These are phyloP conservation scores for Pulveroboletus ravenelii DNA, from an alignment of 768 basidiomycete species.

Conservation along the genomic window DNA sequence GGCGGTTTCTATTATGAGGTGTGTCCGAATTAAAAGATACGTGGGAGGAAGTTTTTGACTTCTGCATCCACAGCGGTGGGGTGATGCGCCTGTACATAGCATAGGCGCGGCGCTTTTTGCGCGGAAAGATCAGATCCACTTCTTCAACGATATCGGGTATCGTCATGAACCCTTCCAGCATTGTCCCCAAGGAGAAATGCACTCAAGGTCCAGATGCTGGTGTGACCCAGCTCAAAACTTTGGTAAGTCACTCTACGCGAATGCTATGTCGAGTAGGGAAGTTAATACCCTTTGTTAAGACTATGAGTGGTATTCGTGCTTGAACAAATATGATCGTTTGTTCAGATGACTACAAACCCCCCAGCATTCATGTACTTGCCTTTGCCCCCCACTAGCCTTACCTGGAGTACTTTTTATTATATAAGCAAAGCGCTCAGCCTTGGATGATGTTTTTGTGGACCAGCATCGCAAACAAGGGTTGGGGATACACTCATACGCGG, in stretches of 20 bases:
- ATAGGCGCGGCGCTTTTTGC: conserved; percentile 79
- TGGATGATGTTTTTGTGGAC: not conserved
- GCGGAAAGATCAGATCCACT: conserved; percentile 70
- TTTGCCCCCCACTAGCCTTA: not conserved
- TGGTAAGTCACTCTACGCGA: conserved; percentile 37
- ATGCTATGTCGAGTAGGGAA: not conserved
- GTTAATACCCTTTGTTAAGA: conserved; percentile 38
- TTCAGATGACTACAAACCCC: conserved; percentile 33
- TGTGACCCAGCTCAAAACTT: conserved; percentile 71
- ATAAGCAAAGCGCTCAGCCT: not conserved
- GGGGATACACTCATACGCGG: conserved; percentile 2
- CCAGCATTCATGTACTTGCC: conserved; percentile 2
- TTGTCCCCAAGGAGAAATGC: conserved; percentile 56
- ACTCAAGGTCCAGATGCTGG: conserved; percentile 59
- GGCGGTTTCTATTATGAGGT: conserved; percentile 95
- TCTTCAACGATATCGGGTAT: conserved; percentile 84
- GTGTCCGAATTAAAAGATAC: conserved; percentile 8
- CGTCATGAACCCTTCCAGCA: conserved; percentile 76
- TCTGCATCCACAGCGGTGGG: conserved; percentile 53
- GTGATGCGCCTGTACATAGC: conserved; percentile 84
- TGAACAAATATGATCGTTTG: conserved; percentile 67
- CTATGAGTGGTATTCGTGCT: conserved; percentile 85
- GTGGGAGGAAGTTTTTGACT: not conserved
- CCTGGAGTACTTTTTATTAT: not conserved
- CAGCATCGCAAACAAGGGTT: not conserved